A percentile compares a stretch with the other conserved stretches of the same genome.
These are phyloP conservation scores for Gymnopus androsaceus DNA, from an alignment of 1,284 basidiomycete genomes.

Conservation along the genomic window DNA sequence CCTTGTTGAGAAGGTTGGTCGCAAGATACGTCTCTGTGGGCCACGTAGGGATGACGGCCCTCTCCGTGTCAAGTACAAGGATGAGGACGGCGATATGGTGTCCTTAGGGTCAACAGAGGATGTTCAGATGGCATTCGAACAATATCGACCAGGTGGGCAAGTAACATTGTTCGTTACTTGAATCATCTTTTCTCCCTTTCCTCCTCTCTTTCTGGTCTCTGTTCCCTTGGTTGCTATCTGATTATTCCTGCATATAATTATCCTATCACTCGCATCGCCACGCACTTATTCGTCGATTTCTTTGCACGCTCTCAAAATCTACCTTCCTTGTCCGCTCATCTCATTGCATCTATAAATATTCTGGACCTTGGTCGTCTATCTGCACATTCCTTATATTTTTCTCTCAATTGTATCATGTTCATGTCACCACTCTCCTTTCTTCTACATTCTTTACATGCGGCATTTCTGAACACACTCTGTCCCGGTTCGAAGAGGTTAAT, in stretches of 20 bases:
- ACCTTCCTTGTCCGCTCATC: constrained; percentile 8
- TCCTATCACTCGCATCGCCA: constrained; percentile 13
- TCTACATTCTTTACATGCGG: constrained; percentile 2
- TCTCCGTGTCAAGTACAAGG: constrained; percentile 84
- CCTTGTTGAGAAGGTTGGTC: constrained; percentile 86
- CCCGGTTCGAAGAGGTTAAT: constrained; percentile 15
- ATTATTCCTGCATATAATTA: constrained; percentile 17
- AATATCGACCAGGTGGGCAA: constrained; percentile 70
- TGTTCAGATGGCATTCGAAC: constrained; percentile 87
- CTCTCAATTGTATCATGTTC: constrained; percentile 16
- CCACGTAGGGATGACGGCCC: constrained; percentile 73
- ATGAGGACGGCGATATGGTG: constrained; percentile 90
- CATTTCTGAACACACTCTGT: constrained; percentile 8
- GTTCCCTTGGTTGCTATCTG: constrained; percentile 8
- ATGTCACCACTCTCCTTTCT: constrained; percentile 8
- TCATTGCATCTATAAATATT: constrained; percentile 11
- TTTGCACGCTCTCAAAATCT: constrained; percentile 12
- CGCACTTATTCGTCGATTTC: constrained; percentile 14
- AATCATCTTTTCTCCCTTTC: constrained; percentile 23
- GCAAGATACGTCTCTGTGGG: constrained; percentile 90
- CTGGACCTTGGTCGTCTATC: constrained; percentile 13
- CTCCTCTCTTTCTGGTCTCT: constrained; percentile 10
- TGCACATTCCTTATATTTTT: constrained; percentile 10
- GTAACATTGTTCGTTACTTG: constrained; percentile 76
- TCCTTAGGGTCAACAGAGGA: constrained; percentile 86